A percentile compares a stretch with the other conserved stretches of the same genome.
Evolutionary conservation across 129 eudicot species (phyloP).

Genomic region (Escallonia herrerae): DNA sequence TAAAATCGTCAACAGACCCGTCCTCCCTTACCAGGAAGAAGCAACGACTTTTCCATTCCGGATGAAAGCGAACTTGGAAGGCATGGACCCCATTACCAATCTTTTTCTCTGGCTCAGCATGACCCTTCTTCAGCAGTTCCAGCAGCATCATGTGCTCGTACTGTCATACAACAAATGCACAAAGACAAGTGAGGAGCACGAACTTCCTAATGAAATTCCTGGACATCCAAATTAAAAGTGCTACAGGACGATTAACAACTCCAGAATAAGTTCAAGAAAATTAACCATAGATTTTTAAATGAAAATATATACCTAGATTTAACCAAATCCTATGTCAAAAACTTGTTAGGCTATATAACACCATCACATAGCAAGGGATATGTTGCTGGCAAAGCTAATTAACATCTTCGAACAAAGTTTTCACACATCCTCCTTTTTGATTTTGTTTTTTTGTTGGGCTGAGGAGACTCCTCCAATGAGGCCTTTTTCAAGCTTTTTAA

Average conservation of each 20-base stretch:
- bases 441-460: too few species aligned
- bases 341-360: too few species aligned
- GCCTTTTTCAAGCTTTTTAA: too few species aligned
- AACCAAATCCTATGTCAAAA: too few species aligned
- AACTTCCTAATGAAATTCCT: not conserved
- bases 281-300: too few species aligned
- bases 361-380: too few species aligned
- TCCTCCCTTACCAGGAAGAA: conserved; percentile 67
- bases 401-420: too few species aligned
- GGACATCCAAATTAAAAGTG: not conserved
- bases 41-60: conserved; percentile 79
- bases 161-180: conserved; percentile 24
- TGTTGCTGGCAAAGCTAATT: too few species aligned
- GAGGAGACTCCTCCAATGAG: too few species aligned
- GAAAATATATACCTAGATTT: too few species aligned
- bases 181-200: not conserved
- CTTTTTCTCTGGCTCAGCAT: conserved; percentile 74
- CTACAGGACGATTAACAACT: not conserved
- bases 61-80: conserved; percentile 76
- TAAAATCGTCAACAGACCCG: conserved; percentile 76
- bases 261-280: not conserved
- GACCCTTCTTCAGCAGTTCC: conserved; percentile 80
- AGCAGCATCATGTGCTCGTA: conserved; percentile 69
- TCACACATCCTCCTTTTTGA: too few species aligned
- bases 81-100: conserved; percentile 55